Evolutionary conservation across 495 filamentous ascomycete genomes (phyloP), one percentile per base, ranked within the genome.

Genomic region (Talaromyces ruber): DNA sequence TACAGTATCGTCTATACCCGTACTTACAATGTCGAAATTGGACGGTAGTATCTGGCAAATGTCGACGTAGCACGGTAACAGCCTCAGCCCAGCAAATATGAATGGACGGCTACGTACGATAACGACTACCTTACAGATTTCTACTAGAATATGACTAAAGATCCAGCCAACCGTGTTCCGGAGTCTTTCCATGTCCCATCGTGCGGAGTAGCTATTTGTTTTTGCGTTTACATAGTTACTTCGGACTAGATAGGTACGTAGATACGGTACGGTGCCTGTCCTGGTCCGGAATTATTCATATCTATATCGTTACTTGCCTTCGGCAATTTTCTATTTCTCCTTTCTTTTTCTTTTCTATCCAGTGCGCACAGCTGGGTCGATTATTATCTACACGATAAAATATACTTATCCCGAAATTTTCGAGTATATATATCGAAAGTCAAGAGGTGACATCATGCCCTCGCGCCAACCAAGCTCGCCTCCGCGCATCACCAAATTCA

Each of bases 401-500:
- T n/a, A n/a, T n/a, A n/a, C n/a, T n/a, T n/a, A n/a, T n/a, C n/a
- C n/a, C n/a, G n/a, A n/a, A n/a, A n/a, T n/a, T n/a, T n/a, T n/a
- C n/a, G n/a, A n/a, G n/a, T n/a, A n/a, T n/a, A n/a, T n/a, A n/a
- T n/a, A 14, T 16, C 4, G 9, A 9, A 14, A 16, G 11, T 37
- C 32, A 39, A 39, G 14, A 57, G 26, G 60, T 62, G 61, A 57
- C 61, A 63, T 59, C 53, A 56, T 58, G 61, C 54, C 53, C 14
- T 32, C 61, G 32, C 53, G 39, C 61, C 32, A 45, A n/a, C 28
- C 21, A 21, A 25, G 21, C 0, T 34, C 67, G 9, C 37, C 64
- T 1, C 68, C 73, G 47, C 73, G 84, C 63, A 87, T 93, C 69
- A 90, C 87, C 71, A 91, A 92, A 69, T 86, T 95, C 68, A 92